Percentiles rank a stretch among this genome's conserved stretches.
phyloP scores from a whole-genome alignment of 2,329 filamentous ascomycete genomes.

The Periconia sp. region DNA sequence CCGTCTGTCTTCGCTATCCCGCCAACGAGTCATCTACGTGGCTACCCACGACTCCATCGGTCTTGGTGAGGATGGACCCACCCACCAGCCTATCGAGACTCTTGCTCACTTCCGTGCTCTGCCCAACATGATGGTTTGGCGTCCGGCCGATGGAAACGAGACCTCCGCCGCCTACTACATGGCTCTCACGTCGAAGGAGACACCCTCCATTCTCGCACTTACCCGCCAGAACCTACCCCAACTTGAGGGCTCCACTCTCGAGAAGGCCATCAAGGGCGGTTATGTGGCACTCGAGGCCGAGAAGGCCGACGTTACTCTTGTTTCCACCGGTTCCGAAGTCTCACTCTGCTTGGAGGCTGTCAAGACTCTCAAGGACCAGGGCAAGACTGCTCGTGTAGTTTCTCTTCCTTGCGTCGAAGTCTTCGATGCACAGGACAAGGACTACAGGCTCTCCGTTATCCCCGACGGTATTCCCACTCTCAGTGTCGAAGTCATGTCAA shows the following conservation, averaged over 20 bases:
- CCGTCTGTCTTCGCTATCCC: conserved; percentile 89
- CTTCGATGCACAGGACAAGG: conserved; percentile 91
- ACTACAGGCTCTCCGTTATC: conserved; percentile 89
- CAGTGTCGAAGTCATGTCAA: conserved; percentile 95
- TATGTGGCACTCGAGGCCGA: conserved; percentile 86
- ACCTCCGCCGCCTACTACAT: conserved; percentile 97
- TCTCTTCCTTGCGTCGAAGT: conserved; percentile 97
- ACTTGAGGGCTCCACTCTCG: conserved; percentile 89
- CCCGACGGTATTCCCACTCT: conserved; percentile 92
- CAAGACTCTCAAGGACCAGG: conserved; percentile 87
- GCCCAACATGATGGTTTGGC: conserved; percentile 99
- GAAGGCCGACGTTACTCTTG: conserved; percentile 82
- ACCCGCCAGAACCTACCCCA: conserved; percentile 98
- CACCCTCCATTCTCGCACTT: conserved; percentile 89
- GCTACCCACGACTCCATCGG: conserved; percentile 99
- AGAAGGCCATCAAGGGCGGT: conserved; percentile 89
- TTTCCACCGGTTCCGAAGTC: conserved; percentile 96
- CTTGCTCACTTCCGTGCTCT: conserved; percentile 97
- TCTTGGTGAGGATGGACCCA: conserved; percentile 97
- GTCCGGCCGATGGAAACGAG: conserved; percentile 97
- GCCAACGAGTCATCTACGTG: conserved; percentile 89
- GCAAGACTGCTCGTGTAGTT: conserved; percentile 85
- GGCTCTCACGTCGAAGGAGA: conserved; percentile 84
- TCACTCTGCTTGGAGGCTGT: conserved; percentile 89
- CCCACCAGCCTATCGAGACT: conserved; percentile 98